Conservation (phyloP, 148 eudicot genomes). For the Oxyria digyna region DNA sequence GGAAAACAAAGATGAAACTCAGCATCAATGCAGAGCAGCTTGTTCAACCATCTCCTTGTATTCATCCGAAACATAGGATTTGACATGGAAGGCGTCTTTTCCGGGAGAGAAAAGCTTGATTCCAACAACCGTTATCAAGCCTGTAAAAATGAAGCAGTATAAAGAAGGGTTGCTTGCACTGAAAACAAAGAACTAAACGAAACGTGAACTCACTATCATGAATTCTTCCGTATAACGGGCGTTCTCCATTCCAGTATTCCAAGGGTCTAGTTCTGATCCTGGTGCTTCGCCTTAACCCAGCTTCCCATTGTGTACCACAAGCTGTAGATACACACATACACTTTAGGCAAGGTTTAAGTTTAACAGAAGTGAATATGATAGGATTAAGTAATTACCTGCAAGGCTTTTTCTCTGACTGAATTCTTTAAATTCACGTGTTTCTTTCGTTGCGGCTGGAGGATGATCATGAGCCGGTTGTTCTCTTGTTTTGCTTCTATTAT, state of each 20-base stretch:
- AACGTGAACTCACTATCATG: constrained; percentile 49
- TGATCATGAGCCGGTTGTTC: not conserved
- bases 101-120: constrained; percentile 53
- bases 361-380: constrained; percentile 6
- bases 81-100: constrained; percentile 35
- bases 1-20: no score
- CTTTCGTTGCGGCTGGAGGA: not conserved
- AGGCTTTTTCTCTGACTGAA: constrained; percentile 41
- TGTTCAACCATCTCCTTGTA: constrained; percentile 40
- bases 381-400: constrained; percentile 30
- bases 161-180: not conserved
- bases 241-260: constrained; percentile 84
- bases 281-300: constrained; percentile 61
- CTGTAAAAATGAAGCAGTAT: constrained; percentile 24
- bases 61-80: constrained; percentile 50
- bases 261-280: constrained; percentile 67
- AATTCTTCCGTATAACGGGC: constrained; percentile 57
- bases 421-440: constrained; percentile 15
- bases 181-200: not conserved
- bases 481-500: not conserved
- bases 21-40: constrained; percentile 37
- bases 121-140: constrained; percentile 54
- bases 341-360: not conserved
- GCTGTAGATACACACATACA: constrained; percentile 27
- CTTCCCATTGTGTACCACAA: constrained; percentile 55